A percentile compares a stretch with the other conserved stretches of the same genome.
Conservation (phyloP, 352 stramenopile species). For the Pilasporangium apinafurcum region DNA sequence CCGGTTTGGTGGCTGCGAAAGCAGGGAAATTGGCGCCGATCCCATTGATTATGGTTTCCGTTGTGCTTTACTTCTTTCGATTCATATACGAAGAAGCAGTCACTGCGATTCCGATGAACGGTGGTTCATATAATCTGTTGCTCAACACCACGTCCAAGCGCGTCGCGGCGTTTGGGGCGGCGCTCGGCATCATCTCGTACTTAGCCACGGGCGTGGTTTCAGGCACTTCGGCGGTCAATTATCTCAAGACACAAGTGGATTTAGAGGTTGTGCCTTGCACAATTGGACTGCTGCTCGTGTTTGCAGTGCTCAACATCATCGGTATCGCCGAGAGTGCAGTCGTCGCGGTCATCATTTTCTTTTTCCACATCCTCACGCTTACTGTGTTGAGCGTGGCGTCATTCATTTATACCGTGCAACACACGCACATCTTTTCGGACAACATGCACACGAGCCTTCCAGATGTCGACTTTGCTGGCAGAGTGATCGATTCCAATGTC, state of each 20-base stretch:
- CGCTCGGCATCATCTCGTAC: conserved; percentile 82
- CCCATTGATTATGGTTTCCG: conserved; percentile 55
- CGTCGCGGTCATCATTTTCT: conserved; percentile 72
- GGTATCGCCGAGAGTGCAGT: conserved; percentile 69
- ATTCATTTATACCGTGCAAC: conserved; percentile 35
- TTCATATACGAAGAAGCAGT: conserved; percentile 85
- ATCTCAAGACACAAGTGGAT: conserved; percentile 24
- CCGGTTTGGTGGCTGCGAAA: conserved; percentile 29
- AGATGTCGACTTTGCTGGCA: conserved; percentile 30
- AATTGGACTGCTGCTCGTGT: conserved; percentile 49
- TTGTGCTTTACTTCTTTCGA: conserved; percentile 38
- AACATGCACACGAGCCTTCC: conserved; percentile 61
- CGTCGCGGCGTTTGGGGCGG: conserved; percentile 64
- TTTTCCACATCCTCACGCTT: conserved; percentile 58
- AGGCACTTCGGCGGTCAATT: conserved; percentile 25
- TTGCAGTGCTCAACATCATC: conserved; percentile 60
- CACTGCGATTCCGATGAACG: conserved; percentile 78
- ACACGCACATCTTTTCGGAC: conserved; percentile 29
- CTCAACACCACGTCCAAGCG: conserved; percentile 83
- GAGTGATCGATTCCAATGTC: conserved; percentile 19
- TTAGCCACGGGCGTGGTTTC: conserved; percentile 66
- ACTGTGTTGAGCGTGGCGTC: conserved; percentile 34
- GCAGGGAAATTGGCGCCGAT: conserved; percentile 70
- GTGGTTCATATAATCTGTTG: conserved; percentile 84
- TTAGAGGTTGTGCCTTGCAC: conserved; percentile 17